A percentile compares a stretch with the other conserved stretches of the same genome.
These are phyloP conservation scores for Curvularia verruculosa DNA, from an alignment of 2,329 filamentous ascomycete species.

Conservation along the genomic window DNA sequence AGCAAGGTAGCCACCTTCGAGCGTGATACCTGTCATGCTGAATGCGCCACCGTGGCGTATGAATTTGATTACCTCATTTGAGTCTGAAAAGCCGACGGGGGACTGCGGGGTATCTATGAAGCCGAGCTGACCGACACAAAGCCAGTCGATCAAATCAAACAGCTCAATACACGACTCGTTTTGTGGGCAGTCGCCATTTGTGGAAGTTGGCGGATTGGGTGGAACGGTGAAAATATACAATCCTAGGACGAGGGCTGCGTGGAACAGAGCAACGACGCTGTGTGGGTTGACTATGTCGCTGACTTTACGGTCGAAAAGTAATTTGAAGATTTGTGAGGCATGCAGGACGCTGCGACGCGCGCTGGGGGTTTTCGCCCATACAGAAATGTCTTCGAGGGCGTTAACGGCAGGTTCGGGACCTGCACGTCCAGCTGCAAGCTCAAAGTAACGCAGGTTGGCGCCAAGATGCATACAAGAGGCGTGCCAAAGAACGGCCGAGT, in stretches of 20 bases:
- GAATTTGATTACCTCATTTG: constrained; percentile 50
- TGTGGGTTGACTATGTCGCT: constrained; percentile 60
- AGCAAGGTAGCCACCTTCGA: constrained; percentile 58
- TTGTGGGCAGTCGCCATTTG: constrained; percentile 38
- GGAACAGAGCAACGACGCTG: constrained; percentile 58
- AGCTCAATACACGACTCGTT: constrained; percentile 52
- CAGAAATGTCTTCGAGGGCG: constrained; percentile 58
- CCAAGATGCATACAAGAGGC: constrained; percentile 60
- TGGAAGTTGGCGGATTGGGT: neutral
- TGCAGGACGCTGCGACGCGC: constrained; percentile 59
- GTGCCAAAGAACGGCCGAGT: constrained; percentile 60
- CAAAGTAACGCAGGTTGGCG: constrained; percentile 60
- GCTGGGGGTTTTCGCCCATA: constrained; percentile 59
- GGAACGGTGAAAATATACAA: constrained; percentile 59
- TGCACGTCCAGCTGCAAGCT: constrained; percentile 58
- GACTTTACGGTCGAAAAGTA: constrained; percentile 59
- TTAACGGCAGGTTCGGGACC: constrained; percentile 56
- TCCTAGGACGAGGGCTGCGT: constrained; percentile 58
- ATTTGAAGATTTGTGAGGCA: constrained; percentile 59
- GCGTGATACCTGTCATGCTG: constrained; percentile 55
- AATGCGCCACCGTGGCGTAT: constrained; percentile 58
- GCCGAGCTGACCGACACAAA: constrained; percentile 53
- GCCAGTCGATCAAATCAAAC: constrained; percentile 59
- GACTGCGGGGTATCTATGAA: constrained; percentile 47
- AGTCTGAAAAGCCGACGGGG: constrained; percentile 29